These are phyloP conservation scores for Glycine tomentella DNA, from an alignment of 306 rosid species.

Conservation along the genomic window DNA sequence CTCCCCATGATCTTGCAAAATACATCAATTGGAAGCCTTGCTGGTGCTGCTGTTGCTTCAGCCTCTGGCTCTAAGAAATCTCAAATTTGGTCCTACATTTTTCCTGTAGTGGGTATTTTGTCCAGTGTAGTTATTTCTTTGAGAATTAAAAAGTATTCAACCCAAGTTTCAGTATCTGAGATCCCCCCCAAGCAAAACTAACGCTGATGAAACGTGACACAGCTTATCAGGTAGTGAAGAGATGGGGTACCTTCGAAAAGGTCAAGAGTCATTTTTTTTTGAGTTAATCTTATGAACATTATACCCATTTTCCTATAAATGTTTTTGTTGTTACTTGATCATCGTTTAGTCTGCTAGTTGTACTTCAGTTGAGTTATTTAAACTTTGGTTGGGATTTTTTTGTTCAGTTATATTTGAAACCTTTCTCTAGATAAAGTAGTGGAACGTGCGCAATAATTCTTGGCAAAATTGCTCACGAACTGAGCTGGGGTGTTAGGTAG, in stretches of 20 bases:
- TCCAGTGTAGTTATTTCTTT: slow-evolving; percentile 84
- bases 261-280: slow-evolving; percentile 8
- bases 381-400: neutral
- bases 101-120: slow-evolving; percentile 75
- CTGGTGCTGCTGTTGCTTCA: slow-evolving; percentile 88
- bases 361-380: neutral
- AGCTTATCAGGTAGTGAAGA: slow-evolving; percentile 32
- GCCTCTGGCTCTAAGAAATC: slow-evolving; percentile 73
- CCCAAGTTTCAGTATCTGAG: slow-evolving; percentile 55
- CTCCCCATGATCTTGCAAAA: slow-evolving; percentile 96
- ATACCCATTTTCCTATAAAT: neutral
- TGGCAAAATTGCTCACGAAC: neutral
- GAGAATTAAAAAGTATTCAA: slow-evolving; percentile 86
- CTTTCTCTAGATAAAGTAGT: neutral
- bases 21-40: slow-evolving; percentile 92
- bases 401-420: slow-evolving; percentile 10
- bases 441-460: slow-evolving; percentile 12
- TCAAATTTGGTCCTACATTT: slow-evolving; percentile 76
- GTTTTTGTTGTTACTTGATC: slow-evolving; percentile 20
- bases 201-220: slow-evolving; percentile 25
- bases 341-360: slow-evolving; percentile 39
- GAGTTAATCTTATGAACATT: neutral
- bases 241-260: slow-evolving; percentile 33
- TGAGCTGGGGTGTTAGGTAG: neutral
- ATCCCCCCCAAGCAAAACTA: slow-evolving; percentile 32